Base-by-base conservation (phyloP, 768 basidiomycete species). In the Suillus placidus region DNA sequence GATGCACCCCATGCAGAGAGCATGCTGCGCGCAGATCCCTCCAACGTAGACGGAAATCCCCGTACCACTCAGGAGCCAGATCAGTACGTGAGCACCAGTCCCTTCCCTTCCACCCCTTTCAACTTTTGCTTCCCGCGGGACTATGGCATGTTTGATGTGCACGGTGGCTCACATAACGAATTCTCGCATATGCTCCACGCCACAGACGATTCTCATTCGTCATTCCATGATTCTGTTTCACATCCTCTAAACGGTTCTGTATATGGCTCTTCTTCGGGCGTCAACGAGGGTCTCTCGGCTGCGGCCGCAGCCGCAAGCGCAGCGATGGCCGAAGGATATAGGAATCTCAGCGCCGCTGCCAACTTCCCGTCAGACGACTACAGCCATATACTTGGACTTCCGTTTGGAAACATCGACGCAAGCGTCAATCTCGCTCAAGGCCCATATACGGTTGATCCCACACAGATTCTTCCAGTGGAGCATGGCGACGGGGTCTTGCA, bases 401-500 rank as follows among this genome's bases (percentile, higher is more conserved):
- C 87, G 67, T 91, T 88, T 74, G 78, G 88, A 34, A 79, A 81
- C 64, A 75, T 87, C 64, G 86, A 88, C 67, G 73, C 78, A 37
- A 74, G 79, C 5, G 73, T 76, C 45, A 75, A 70, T 42, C 62
- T 82, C 35, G 77, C 78, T 63, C 82, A 84, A 67, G 78, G 79
- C 55, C 84, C 86, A 8, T 92, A 85, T 78, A 92, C 91, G 42
- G 92, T 98, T 66, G 94, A 98, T 79, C 96, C 96, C 9, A 91
- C 91, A n/a, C 94, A 97, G 78, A 92, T 97, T 52, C 77, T 85
- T 66, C 81, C 81, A n/a, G 75, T 79, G 47, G 81, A 83, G 51
- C 79, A 81, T 55, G 64, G 68, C 60, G 79, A 80, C 42, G 73
- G 76, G 66, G 75, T 80, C 13, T 83, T 83, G 71, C 78, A 82